Base-by-base conservation (phyloP, 805 yeast genomes). In the Helenozyma rhizophorensis region DNA sequence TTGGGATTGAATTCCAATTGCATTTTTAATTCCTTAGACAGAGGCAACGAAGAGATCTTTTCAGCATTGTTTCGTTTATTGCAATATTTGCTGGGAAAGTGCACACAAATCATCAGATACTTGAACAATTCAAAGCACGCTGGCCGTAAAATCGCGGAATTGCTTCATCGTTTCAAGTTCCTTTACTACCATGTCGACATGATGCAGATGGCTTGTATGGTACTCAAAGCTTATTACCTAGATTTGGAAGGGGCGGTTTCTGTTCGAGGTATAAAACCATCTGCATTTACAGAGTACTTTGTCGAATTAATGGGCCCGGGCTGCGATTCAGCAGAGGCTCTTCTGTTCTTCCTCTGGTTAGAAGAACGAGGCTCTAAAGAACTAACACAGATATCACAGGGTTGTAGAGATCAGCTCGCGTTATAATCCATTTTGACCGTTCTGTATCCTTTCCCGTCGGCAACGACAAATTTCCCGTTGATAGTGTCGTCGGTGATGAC, bases 381-480 rank as follows among this genome's bases (percentile, higher is more conserved):
- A 4, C 21, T 27, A 7, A 29, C 32, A 8, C 12, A 21, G 3
- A 24, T 7, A 22, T 28, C 14, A 25, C 29, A n/a, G 4, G 4
- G 9, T 9, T 14, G 25, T 15, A 14, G 26, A n/a, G 21, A 14
- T 11, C 19, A 6, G n/a, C 4, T 9, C 12, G 6, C 2, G 9
- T 19, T 14, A 3, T 14, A 9, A 11, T 9, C 7, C n/a, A 13
- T 27, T 7, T 28, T 23, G 6, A 25, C 16, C 9, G 30, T 21
- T 11, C 37, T 22, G 22, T 23, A 32, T 8, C 39, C 40, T 9
- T 27, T 18, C 10, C 45, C 50, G 14, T 48, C 56, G 7, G 54
- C 44, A 10, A 43, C 37, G 4, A 60, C 32, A 32, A 55, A 50
- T 42, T 59, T 42, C 2, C 70, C 69, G 41, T 64, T 63, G n/a